Base-by-base conservation (phyloP, 495 filamentous ascomycete species). In the Penicillium simplicissimum region DNA sequence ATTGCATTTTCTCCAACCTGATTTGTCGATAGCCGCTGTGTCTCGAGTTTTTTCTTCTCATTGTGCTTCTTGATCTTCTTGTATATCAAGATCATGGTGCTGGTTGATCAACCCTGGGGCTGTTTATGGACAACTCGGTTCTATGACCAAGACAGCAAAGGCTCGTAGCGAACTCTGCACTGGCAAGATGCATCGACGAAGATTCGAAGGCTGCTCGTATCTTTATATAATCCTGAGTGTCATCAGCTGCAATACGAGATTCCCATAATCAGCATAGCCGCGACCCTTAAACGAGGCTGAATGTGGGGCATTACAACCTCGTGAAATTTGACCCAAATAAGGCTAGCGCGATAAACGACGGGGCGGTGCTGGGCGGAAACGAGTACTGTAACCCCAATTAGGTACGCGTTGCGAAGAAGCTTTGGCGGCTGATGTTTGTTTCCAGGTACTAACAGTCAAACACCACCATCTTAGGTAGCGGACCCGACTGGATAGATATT, bases 61-160 rank as follows among this genome's bases (percentile, higher is more conserved):
- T 62, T 62, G 25, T 37, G 59, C 19, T 62, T 65, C 51, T 65
- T 65, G 40, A 65, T 56, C 15, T 65, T 54, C 40, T 62, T 65
- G 19, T 65, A 65, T 25, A 65, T 62, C 48, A 62, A 13, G 35
- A 42, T 19, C 62, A 65, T 65, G 25, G 48, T 52, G 42, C 42
- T 17, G 7, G 38, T 17, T n/a, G 38, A 17, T 2, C 19, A 45
- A 45, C 42, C 6, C 42, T 7, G 14, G 23, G 1, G 17, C 21
- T 21, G 9, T 7, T 31, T 31, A 28, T 28, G 25, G 25, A 28
- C 25, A 28, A 4, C 4, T 28, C 25, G 2, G 25, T 28, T 28
- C 40, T 43, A 43, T 21, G 13, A 43, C 6, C 40, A 10, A 43
- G 15, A 42, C 15, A 17, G 15, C 5, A 17, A 25, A 15, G n/a